A percentile compares a stretch with the other conserved stretches of the same genome.
These are phyloP conservation scores for Breynia disticha DNA, from an alignment of 441 rosid genomes.

Conservation along the genomic window DNA sequence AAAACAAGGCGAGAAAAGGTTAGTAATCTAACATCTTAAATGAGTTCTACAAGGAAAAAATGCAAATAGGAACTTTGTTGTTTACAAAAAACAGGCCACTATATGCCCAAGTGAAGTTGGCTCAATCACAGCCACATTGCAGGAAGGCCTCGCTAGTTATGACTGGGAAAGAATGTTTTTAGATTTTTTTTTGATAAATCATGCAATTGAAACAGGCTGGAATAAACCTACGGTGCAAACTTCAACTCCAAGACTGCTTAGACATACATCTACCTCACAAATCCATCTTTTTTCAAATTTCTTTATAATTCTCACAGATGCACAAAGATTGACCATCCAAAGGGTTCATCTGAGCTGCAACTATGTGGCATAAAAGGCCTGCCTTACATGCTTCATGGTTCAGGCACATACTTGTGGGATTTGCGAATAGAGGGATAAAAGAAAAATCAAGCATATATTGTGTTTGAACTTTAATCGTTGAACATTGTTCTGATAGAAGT, in stretches of 20 bases:
- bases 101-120: no score
- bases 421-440: no score
- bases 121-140: not conserved
- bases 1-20: not conserved
- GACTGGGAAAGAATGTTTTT: not conserved
- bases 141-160: not conserved
- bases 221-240: no score
- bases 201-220: no score
- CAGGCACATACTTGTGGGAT: no score
- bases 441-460: no score
- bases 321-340: not conserved
- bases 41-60: conserved; percentile 6
- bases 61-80: not conserved
- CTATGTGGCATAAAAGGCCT: not conserved
- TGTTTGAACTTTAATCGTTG: no score
- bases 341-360: not conserved
- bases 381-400: not conserved
- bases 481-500: no score
- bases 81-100: no score
- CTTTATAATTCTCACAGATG: not conserved
- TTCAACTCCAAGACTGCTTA: no score
- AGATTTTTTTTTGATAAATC: no score
- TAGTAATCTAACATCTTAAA: not conserved
- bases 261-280: not conserved
- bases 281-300: not conserved